Evolutionary conservation across 2,329 filamentous ascomycete species (phyloP).

Genomic region (Fonsecaea nubica): DNA sequence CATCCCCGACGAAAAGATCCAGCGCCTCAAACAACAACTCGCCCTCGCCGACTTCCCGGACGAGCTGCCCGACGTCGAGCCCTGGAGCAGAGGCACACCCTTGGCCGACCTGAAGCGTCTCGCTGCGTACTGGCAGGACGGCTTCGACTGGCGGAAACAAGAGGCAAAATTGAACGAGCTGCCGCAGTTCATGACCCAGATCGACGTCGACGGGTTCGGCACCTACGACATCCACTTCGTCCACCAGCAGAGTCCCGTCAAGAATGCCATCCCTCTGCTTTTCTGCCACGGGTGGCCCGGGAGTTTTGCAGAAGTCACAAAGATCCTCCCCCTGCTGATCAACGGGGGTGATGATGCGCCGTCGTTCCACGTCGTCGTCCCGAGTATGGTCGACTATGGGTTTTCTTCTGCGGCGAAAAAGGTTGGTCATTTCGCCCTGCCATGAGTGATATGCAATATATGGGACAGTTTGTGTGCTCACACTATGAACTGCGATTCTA

Average conservation of each 20-base stretch:
- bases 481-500: not conserved
- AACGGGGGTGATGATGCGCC: conserved; percentile 47
- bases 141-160: conserved; percentile 64
- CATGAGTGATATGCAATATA: too few relatives aligned
- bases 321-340: conserved; percentile 62
- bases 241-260: conserved; percentile 60
- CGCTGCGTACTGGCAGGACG: conserved; percentile 62
- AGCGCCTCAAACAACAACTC: conserved; percentile 63
- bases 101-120: conserved; percentile 66
- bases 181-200: conserved; percentile 61
- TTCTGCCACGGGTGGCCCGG: conserved; percentile 75
- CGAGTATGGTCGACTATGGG: conserved; percentile 61
- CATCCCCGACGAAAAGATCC: conserved; percentile 59
- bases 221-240: conserved; percentile 69
- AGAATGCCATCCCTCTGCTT: conserved; percentile 67
- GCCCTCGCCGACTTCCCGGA: conserved; percentile 53
- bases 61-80: conserved; percentile 53
- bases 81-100: conserved; percentile 66
- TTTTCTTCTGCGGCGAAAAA: conserved; percentile 54
- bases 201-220: conserved; percentile 63
- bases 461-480: not conserved
- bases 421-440: not conserved
- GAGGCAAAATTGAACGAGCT: conserved; percentile 60
- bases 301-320: conserved; percentile 70
- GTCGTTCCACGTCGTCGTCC: conserved; percentile 60